Evolutionary conservation across 1,284 basidiomycete genomes (phyloP), one percentile per base, ranked within the genome.

Genomic region (Ceratobasidium theobromae): DNA sequence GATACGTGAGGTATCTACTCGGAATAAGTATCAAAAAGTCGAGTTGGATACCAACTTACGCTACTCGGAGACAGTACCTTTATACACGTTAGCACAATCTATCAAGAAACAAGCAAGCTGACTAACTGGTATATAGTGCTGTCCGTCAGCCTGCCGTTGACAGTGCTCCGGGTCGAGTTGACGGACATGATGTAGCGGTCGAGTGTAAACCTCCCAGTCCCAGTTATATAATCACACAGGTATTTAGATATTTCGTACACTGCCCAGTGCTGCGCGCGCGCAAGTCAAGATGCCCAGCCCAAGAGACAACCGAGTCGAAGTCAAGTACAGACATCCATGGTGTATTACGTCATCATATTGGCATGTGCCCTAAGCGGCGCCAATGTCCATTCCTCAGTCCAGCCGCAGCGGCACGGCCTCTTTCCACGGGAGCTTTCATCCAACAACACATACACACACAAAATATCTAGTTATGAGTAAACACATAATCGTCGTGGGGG

Each of bases 51-150:
- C n/a, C n/a, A n/a, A 53, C 53, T 62, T 53, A 49, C 18, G 41
- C 60, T 9, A 60, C 41, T 30, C 43, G 27, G n/a, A 58, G 45
- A 11, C 45, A 45, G 14, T 65, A 46, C 51, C 38, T 52, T 21
- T 25, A n/a, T 30, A 33, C 35, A 30, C n/a, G 18, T 60, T 23
- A 53, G 55, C 65, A 45, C 43, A 45, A 5, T 8, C 27, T 33
- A 38, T 65, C 64, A 53, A 60, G 48, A 62, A 58, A 46, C 67
- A 11, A 46, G 3, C 67, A 41, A 53, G 28, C 25, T 68, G 60
- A 81, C 85, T 67, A 74, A 93, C 90, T 89, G 84, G 79, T 90
- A 91, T 72, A 93, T 78, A 73, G 91, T 88, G 67, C 91, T 88
- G 72, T 93, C 90, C 30, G 86, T 83, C 53, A 92, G 49, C 18